phyloP scores from a whole-genome alignment of 805 yeast genomes.

The Kazachstania viticola region DNA sequence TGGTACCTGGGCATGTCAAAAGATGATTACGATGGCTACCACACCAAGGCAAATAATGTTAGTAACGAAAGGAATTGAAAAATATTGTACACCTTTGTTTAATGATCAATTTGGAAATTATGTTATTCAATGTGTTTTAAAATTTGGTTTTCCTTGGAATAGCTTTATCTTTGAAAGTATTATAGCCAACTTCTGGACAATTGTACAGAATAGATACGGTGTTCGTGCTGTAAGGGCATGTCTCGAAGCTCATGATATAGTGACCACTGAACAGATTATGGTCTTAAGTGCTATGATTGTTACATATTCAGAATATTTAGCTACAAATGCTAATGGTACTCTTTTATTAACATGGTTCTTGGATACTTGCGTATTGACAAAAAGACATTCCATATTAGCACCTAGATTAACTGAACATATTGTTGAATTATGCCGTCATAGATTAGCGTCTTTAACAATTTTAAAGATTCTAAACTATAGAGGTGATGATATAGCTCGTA shows the following conservation, averaged over 20 bases:
- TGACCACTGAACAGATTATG: slow-evolving; percentile 55
- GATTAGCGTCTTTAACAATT: slow-evolving; percentile 73
- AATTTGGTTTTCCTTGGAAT: slow-evolving; percentile 80
- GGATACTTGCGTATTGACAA: slow-evolving; percentile 64
- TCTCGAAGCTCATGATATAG: slow-evolving; percentile 58
- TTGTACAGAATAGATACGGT: slow-evolving; percentile 85
- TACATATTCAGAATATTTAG: slow-evolving; percentile 65
- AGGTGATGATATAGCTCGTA: slow-evolving; percentile 50
- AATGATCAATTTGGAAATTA: slow-evolving; percentile 96
- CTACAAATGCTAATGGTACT: slow-evolving; percentile 79
- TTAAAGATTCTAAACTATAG: slow-evolving; percentile 67
- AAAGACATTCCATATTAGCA: slow-evolving; percentile 56
- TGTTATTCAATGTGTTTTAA: slow-evolving; percentile 86
- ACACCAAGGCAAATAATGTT: slow-evolving; percentile 51
- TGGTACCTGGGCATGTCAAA: slow-evolving; percentile 99
- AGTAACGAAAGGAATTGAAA: slow-evolving; percentile 60
- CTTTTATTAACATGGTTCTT: slow-evolving; percentile 86
- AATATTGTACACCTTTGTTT: slow-evolving; percentile 74
- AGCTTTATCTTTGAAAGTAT: slow-evolving; percentile 82
- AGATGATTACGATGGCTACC: slow-evolving; percentile 67
- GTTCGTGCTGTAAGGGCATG: slow-evolving; percentile 92
- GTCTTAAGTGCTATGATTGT: slow-evolving; percentile 70
- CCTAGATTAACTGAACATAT: slow-evolving; percentile 51
- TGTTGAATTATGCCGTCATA: slow-evolving; percentile 59
- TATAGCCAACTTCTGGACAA: slow-evolving; percentile 62